These are phyloP conservation scores for Triticum monococcum DNA, from an alignment of 176 grass and related monocot species.

Conservation along the genomic window DNA sequence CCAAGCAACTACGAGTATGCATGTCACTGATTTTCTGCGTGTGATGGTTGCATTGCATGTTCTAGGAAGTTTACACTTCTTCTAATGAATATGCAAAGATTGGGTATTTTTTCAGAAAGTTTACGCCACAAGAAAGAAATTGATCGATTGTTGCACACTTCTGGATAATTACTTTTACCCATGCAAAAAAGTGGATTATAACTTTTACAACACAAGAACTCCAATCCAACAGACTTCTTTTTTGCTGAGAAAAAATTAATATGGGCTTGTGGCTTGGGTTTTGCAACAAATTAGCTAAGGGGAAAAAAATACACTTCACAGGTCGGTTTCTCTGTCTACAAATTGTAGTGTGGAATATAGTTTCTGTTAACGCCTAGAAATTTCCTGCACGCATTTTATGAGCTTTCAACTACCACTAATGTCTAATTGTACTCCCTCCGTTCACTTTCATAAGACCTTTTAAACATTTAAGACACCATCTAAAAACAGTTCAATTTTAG, in stretches of 20 bases:
- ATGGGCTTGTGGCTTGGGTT: no score
- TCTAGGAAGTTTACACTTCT: background rate
- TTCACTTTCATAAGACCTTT: no score
- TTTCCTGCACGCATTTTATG: no score
- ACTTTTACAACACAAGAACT: background rate
- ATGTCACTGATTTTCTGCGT: background rate
- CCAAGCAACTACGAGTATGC: background rate
- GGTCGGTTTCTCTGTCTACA: background rate
- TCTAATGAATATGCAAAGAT: no score
- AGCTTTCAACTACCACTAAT: no score
- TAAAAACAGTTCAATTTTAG: no score
- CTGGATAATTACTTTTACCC: no score
- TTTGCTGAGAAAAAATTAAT: no score
- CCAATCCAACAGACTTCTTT: background rate
- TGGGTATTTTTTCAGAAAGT: background rate
- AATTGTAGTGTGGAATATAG: background rate
- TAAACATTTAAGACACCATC: no score
- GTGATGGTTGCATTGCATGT: background rate
- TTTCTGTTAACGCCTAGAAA: background rate
- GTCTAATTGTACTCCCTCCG: no score
- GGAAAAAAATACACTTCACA: background rate
- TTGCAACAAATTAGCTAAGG: background rate
- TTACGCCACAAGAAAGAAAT: background rate
- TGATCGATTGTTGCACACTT: background rate
- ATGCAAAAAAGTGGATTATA: no score